Base-by-base conservation (phyloP, 305 asterid species). In the Coffea humblotiana region DNA sequence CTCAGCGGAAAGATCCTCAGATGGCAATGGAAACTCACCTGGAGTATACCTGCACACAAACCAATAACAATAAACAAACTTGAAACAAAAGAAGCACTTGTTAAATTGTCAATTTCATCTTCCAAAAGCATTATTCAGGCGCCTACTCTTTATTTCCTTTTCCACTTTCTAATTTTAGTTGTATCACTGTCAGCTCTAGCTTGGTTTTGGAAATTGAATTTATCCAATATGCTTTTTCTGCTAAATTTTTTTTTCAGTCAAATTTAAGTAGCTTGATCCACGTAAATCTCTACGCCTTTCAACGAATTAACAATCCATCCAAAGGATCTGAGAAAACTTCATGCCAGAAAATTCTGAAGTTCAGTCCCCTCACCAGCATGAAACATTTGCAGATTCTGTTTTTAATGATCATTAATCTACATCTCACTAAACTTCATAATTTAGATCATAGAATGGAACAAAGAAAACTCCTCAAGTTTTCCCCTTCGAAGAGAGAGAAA, bases 1-100 rank as follows among this genome's bases (percentile, higher is more conserved):
- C 76, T 92, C 97, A 8, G 99, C 97, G 7, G 99, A 90, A 71
- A 87, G 92, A 68, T 89, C 88, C 85, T 95, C 98, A 32, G 92
- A 90, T 79, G 99, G 99, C 84, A 95, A 87, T 61, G 99, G 98
- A 51, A 87, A 91, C 78, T 91, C 97, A 72, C 99, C 99, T 0
- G 97, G 95, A 4, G 90, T 88, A 76, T 92, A 95, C 86, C 99
- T 95, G 93, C 70, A 70, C 82, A 81, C 43, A 66, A 76, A 79
- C 63, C 70, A 77, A 37, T 40, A 65, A 65, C 70, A 75, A 72
- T 77, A 43, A 35, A n/a, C 15, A 56, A 58, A n/a, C 29, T 61
- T 60, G 19, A 25, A 16, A 12, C n/a, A 56, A 67, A 72, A 35
- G 5, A 72, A 54, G 15, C 47, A 25, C 21, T 25, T 40, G 61